Percentiles rank a stretch among this genome's conserved stretches.
Conservation (phyloP, 2,329 filamentous ascomycete genomes). For the Dryadomyces quercus-mongolicae region DNA sequence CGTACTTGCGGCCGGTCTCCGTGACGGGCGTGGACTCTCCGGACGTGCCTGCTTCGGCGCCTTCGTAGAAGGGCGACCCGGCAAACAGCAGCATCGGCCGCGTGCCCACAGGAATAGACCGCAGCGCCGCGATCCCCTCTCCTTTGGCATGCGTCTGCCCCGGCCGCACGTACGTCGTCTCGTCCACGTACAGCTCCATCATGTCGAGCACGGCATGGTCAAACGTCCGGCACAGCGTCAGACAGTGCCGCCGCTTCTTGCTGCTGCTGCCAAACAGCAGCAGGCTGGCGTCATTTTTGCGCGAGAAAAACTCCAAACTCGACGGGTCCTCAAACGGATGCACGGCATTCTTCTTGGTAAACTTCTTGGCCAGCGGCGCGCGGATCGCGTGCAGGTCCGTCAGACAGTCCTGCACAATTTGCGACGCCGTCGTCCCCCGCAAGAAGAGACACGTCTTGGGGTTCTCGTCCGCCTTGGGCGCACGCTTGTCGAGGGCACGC, state of each 20-base stretch:
- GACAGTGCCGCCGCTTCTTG: slow-evolving; percentile 90
- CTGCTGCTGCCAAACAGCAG: slow-evolving; percentile 66
- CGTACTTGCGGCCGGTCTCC: slow-evolving; percentile 37
- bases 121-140: neutral
- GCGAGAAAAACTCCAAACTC: slow-evolving; percentile 64
- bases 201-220: slow-evolving; percentile 85
- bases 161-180: slow-evolving; percentile 56
- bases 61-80: slow-evolving; percentile 48
- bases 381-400: slow-evolving; percentile 78
- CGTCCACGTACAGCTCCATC: slow-evolving; percentile 78
- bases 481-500: slow-evolving; percentile 85
- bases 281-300: slow-evolving; percentile 82
- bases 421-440: slow-evolving; percentile 73
- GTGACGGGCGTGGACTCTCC: slow-evolving; percentile 18
- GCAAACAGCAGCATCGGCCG: slow-evolving; percentile 81
- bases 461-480: slow-evolving; percentile 80
- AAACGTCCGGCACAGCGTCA: slow-evolving; percentile 77
- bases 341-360: slow-evolving; percentile 84
- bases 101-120: slow-evolving; percentile 63
- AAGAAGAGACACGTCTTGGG: slow-evolving; percentile 84
- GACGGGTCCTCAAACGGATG: slow-evolving; percentile 76
- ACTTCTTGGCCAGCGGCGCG: slow-evolving; percentile 73
- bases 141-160: slow-evolving; percentile 29
- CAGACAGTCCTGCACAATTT: slow-evolving; percentile 70
- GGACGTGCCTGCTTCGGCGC: slow-evolving; percentile 68